Evolutionary conservation across 768 basidiomycete species (phyloP).

Genomic region (Tremella mesenterica): DNA sequence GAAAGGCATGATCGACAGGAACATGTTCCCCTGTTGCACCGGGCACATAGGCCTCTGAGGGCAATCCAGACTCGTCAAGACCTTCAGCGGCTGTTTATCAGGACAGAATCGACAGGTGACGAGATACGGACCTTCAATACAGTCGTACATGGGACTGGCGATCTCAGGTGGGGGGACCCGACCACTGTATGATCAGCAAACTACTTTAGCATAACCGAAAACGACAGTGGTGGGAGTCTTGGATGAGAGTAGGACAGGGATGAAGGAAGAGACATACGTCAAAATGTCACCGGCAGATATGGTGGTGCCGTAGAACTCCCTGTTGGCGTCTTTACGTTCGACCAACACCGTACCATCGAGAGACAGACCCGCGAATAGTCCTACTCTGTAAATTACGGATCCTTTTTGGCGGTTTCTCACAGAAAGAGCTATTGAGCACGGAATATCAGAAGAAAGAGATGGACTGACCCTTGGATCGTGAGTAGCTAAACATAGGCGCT

Average conservation of each 20-base stretch:
- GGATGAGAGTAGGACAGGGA: no score
- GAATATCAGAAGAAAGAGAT: no score
- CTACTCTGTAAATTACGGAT: slow-evolving; percentile 46
- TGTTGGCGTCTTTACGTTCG: slow-evolving; percentile 91
- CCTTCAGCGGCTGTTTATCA: slow-evolving; percentile 63
- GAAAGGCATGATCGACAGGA: slow-evolving; percentile 9
- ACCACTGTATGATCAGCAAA: slow-evolving; percentile 52
- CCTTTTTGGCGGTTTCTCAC: no score
- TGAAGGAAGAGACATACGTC: slow-evolving; percentile 27
- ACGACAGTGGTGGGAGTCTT: no score
- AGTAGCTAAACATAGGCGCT: slow-evolving; percentile 94
- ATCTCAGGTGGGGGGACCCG: slow-evolving; percentile 96
- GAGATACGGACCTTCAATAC: slow-evolving; percentile 59
- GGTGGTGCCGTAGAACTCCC: slow-evolving; percentile 87
- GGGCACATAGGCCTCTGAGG: slow-evolving; percentile 72
- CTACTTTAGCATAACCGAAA: neutral
- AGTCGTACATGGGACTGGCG: slow-evolving; percentile 81
- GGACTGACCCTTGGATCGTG: slow-evolving; percentile 79
- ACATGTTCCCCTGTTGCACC: slow-evolving; percentile 29
- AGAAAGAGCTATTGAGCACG: no score
- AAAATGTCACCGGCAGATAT: slow-evolving; percentile 86
- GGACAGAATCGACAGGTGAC: neutral
- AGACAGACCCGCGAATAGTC: slow-evolving; percentile 87
- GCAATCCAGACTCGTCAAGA: slow-evolving; percentile 72
- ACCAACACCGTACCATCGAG: slow-evolving; percentile 90